A percentile compares a stretch with the other conserved stretches of the same genome.
Conservation (phyloP, 2,329 filamentous ascomycete genomes). For the Metarhizium humberi region DNA sequence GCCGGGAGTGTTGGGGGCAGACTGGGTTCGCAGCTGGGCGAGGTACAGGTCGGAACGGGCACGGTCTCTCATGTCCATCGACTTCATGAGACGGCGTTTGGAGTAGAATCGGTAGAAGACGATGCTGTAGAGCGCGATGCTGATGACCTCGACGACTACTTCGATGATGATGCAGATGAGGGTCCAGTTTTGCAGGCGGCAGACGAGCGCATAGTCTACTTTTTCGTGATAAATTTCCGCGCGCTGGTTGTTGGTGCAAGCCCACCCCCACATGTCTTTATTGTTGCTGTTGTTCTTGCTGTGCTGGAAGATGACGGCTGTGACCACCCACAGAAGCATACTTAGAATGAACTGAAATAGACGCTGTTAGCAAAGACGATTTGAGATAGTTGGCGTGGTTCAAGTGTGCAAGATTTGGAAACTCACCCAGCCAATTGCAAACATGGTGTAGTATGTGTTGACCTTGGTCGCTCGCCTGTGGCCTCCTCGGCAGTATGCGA, state of each 20-base stretch:
- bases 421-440: slow-evolving; percentile 68
- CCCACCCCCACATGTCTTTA: slow-evolving; percentile 96
- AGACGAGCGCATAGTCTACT: slow-evolving; percentile 82
- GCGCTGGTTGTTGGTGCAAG: slow-evolving; percentile 84
- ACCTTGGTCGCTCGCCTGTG: slow-evolving; percentile 87
- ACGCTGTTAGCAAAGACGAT: neutral
- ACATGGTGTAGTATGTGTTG: slow-evolving; percentile 89
- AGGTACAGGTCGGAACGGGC: slow-evolving; percentile 94
- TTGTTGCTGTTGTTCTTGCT: slow-evolving; percentile 59
- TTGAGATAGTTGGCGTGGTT: neutral
- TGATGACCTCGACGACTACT: slow-evolving; percentile 83
- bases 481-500: slow-evolving; percentile 80
- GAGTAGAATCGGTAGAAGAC: slow-evolving; percentile 97
- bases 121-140: slow-evolving; percentile 84
- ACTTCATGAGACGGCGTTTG: slow-evolving; percentile 90
- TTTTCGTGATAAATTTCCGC: slow-evolving; percentile 67
- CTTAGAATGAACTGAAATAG: slow-evolving; percentile 65
- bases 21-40: slow-evolving; percentile 73
- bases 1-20: slow-evolving; percentile 88
- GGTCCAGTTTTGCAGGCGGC: slow-evolving; percentile 87
- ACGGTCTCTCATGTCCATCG: slow-evolving; percentile 91
- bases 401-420: no score
- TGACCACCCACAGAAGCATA: slow-evolving; percentile 84
- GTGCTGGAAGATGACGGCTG: slow-evolving; percentile 75
- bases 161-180: slow-evolving; percentile 97